Percentiles rank a stretch among this genome's conserved stretches.
Conservation (phyloP, 352 stramenopile genomes). For the Blastocystis hominis region DNA sequence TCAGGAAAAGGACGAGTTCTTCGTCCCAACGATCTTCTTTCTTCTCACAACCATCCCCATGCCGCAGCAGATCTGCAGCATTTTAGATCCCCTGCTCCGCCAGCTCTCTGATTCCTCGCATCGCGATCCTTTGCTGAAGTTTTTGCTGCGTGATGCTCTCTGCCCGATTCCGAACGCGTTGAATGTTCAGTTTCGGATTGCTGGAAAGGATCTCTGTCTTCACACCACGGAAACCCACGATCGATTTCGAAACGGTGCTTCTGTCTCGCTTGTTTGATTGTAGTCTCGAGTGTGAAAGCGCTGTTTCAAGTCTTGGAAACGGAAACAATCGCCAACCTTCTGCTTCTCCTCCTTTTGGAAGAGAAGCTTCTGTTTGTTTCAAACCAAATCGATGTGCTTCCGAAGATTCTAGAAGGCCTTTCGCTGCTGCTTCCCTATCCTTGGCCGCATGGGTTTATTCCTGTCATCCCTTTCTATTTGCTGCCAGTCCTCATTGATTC, state of each 20-base stretch:
- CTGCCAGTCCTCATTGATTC: not conserved
- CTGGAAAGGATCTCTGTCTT: not conserved
- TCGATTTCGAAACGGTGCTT: not conserved
- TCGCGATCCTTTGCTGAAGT: not conserved
- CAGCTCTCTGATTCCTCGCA: not conserved
- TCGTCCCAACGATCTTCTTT: not conserved
- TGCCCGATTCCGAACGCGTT: not conserved
- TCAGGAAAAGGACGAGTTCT: not conserved
- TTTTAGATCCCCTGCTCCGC: not conserved
- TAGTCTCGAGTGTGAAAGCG: not conserved
- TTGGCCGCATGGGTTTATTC: constrained; percentile 10
- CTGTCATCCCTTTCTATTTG: constrained; percentile 6
- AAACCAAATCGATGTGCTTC: not conserved
- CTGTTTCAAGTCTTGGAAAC: not conserved
- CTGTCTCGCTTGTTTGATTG: not conserved
- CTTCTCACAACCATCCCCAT: not conserved
- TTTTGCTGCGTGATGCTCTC: not conserved
- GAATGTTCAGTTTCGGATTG: not conserved
- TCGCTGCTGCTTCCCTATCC: constrained; percentile 4
- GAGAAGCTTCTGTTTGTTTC: constrained; percentile 35
- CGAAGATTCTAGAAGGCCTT: not conserved
- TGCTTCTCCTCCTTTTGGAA: constrained; percentile 2
- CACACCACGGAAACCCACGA: not conserved
- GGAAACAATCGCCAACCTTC: not conserved
- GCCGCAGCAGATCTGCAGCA: not conserved